phyloP scores from a whole-genome alignment of 352 stramenopile species.

The Globisporangium rhizosaccharum region DNA sequence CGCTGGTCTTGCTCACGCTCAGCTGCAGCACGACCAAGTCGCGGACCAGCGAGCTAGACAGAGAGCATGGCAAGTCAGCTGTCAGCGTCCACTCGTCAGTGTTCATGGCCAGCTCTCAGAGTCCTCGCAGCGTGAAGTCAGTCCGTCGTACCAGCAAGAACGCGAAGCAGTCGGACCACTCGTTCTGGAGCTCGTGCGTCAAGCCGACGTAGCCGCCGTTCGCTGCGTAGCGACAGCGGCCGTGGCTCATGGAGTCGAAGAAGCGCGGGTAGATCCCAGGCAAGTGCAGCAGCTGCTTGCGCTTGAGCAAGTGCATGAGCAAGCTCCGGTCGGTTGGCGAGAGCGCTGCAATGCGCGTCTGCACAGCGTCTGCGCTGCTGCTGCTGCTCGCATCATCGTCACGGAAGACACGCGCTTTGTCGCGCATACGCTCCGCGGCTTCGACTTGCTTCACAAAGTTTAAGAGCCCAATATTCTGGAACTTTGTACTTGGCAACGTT shows the following conservation, averaged over 20 bases:
- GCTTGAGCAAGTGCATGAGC: constrained; percentile 77
- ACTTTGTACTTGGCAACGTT: constrained; percentile 27
- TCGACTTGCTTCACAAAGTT: constrained; percentile 38
- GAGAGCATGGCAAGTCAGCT: too few relatives aligned
- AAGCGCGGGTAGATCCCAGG: constrained; percentile 71
- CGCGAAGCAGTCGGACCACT: constrained; percentile 58
- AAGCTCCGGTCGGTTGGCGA: constrained; percentile 25
- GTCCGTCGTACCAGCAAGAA: constrained; percentile 53
- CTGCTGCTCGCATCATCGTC: constrained; percentile 13
- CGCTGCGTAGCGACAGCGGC: constrained; percentile 54
- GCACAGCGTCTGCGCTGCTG: constrained; percentile 11
- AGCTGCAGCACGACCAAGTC: constrained; percentile 30
- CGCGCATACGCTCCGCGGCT: constrained; percentile 29
- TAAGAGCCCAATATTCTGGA: constrained; percentile 39
- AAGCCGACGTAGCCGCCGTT: constrained; percentile 55
- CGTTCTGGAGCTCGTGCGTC: constrained; percentile 68
- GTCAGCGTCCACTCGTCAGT: background rate
- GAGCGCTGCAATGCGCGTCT: constrained; percentile 35
- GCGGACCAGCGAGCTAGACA: constrained; percentile 46
- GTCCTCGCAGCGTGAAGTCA: background rate
- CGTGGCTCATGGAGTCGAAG: constrained; percentile 37
- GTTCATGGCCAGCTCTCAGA: too few relatives aligned
- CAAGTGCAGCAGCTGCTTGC: constrained; percentile 66
- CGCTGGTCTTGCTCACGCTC: constrained; percentile 23
- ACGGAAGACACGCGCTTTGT: constrained; percentile 14